Evolutionary conservation across 1,284 basidiomycete genomes (phyloP), one percentile per base, ranked within the genome.

Genomic region (Leccinum angustisporum): DNA sequence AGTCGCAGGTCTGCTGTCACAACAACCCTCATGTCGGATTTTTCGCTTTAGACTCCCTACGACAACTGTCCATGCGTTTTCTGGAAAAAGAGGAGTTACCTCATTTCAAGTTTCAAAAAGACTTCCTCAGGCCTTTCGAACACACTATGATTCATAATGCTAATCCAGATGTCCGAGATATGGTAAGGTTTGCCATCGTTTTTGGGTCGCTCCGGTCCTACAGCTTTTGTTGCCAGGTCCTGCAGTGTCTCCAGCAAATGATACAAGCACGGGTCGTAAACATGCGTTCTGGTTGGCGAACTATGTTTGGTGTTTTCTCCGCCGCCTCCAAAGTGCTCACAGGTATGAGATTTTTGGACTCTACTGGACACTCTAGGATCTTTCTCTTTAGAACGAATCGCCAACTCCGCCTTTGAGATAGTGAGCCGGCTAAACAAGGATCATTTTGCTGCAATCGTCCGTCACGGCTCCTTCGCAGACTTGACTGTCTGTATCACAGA

Each of bases 21-120:
- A 95, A 92, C 71, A 99, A 98, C 76, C 93, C 94, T 14, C 92
- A 97, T 68, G 97, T 99, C 61, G 94, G 92, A 50, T 96, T 97
- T 77, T 98, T 99, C 68, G 97, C 97, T 1, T 81, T 99, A 63
- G 97, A 99, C 76, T 95, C 97, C 5, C 83, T 99, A n/a, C 90
- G 97, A 30, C 97, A 99, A 77, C 81, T 99, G 46, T 96, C 97
- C 3, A 98, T 97, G 94, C 89, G 97, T 54, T 99, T 99, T 78
- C 82, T 99, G 71, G 97, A 99, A 77, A 99, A 99, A 78, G 97
- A 99, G 74, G 97, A 99, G 76, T 76, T 99, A 66, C 87, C 95
- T 0, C 95, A 98, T 78, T 99, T 99, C 85, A 95, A 97, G 73
- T 99, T 99, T 79, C 97, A 99, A 71, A 99, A 99, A 77, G 97